phyloP scores from a whole-genome alignment of 208 protist genomes.

The Trichomonas gallinae region DNA sequence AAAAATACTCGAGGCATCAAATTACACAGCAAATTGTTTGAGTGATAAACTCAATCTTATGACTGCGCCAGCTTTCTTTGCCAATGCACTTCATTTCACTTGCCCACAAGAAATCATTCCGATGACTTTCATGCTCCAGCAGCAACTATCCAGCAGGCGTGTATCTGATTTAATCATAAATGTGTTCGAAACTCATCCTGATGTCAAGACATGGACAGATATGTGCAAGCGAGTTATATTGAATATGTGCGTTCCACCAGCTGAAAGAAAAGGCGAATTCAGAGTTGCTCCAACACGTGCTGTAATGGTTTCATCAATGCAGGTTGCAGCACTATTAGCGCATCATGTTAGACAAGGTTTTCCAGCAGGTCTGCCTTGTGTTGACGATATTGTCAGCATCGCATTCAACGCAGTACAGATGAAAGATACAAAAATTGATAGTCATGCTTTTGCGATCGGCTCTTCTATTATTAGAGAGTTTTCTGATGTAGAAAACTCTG shows the following conservation, averaged over 20 bases:
- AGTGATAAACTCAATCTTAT: not conserved
- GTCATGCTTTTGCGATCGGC: not conserved
- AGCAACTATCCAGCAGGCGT: not conserved
- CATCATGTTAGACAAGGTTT: not conserved
- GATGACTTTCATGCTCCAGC: not conserved
- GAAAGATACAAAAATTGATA: not conserved
- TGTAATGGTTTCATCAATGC: not conserved
- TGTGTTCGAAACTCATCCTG: not conserved
- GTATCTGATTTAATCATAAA: not conserved
- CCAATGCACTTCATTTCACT: not conserved
- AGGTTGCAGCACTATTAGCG: not conserved
- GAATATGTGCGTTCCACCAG: not conserved
- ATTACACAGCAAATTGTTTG: not conserved
- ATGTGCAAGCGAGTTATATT: not conserved
- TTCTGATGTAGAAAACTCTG: not conserved
- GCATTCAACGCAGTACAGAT: constrained; percentile 2
- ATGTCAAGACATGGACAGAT: not conserved
- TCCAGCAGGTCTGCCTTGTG: not conserved
- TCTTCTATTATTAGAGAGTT: not conserved
- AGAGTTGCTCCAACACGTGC: not conserved
- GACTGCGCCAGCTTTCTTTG: not conserved
- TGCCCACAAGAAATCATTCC: not conserved
- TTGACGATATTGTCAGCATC: not conserved
- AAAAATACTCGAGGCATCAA: not conserved
- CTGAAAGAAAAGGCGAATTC: not conserved